phyloP scores from a whole-genome alignment of 2,329 filamentous ascomycete species.

The Ophiocordyceps unilateralis region DNA sequence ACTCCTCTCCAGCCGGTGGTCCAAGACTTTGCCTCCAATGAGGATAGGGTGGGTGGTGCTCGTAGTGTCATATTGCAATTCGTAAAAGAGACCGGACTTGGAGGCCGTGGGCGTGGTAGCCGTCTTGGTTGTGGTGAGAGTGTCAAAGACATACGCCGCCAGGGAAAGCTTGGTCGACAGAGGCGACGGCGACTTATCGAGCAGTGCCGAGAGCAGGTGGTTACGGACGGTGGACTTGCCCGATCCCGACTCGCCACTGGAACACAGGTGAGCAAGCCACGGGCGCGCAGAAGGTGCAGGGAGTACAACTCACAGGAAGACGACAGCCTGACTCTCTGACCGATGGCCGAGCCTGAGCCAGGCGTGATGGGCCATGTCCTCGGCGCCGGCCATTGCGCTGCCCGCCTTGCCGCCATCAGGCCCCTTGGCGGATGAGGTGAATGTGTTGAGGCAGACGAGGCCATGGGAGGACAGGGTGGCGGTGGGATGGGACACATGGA shows the following conservation, averaged over 20 bases:
- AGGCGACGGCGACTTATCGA: slow-evolving; percentile 82
- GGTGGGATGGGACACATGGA: slow-evolving; percentile 79
- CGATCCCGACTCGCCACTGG: slow-evolving; percentile 82
- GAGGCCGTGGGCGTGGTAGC: slow-evolving; percentile 89
- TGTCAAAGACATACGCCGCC: slow-evolving; percentile 89
- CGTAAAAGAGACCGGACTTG: slow-evolving; percentile 87
- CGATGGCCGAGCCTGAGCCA: slow-evolving; percentile 73
- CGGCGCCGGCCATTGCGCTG: slow-evolving; percentile 79
- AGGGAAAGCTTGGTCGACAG: slow-evolving; percentile 86
- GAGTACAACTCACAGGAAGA: slow-evolving; percentile 59
- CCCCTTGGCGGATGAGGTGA: slow-evolving; percentile 74
- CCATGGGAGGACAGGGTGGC: slow-evolving; percentile 82
- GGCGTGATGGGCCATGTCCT: slow-evolving; percentile 77
- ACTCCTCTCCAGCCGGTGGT: slow-evolving; percentile 83
- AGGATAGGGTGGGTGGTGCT: slow-evolving; percentile 70
- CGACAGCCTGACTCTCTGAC: slow-evolving; percentile 80
- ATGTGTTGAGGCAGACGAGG: slow-evolving; percentile 85
- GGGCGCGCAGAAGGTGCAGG: not conserved
- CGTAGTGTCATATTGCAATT: slow-evolving; percentile 89
- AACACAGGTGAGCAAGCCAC: slow-evolving; percentile 10
- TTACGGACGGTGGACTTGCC: slow-evolving; percentile 91
- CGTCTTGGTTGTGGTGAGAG: slow-evolving; percentile 91
- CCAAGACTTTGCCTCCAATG: slow-evolving; percentile 84
- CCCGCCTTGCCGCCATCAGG: slow-evolving; percentile 83
- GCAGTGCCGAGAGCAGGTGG: slow-evolving; percentile 69